These are phyloP conservation scores for Cercospora zeina DNA, from an alignment of 2,329 filamentous ascomycete genomes.

Conservation along the genomic window DNA sequence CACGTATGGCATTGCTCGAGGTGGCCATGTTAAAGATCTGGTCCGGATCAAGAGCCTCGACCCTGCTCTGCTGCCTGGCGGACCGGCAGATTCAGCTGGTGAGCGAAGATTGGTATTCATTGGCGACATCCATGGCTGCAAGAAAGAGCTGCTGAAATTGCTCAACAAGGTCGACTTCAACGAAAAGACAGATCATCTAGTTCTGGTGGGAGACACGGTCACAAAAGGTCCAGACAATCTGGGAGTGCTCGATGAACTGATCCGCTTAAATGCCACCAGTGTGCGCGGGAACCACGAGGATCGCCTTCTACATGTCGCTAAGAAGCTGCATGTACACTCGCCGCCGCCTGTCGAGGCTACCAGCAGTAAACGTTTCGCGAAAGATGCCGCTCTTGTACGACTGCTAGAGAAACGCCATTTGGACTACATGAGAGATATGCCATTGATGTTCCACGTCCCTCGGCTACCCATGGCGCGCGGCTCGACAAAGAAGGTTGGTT, in stretches of 20 bases:
- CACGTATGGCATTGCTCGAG: slow-evolving; percentile 37
- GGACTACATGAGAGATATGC: slow-evolving; percentile 39
- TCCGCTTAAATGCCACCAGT: slow-evolving; percentile 70
- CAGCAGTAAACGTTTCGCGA: slow-evolving; percentile 32
- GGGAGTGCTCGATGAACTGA: slow-evolving; percentile 74
- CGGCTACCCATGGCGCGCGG: slow-evolving; percentile 33
- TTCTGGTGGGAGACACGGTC: slow-evolving; percentile 77
- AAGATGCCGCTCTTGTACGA: slow-evolving; percentile 35
- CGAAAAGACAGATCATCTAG: slow-evolving; percentile 66
- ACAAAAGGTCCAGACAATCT: slow-evolving; percentile 82
- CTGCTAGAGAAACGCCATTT: slow-evolving; percentile 38
- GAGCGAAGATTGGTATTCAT: slow-evolving; percentile 71
- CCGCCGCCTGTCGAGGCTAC: slow-evolving; percentile 13
- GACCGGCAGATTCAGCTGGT: slow-evolving; percentile 38
- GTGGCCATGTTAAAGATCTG: slow-evolving; percentile 43
- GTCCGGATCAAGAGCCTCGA: slow-evolving; percentile 55
- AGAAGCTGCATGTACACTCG: slow-evolving; percentile 17
- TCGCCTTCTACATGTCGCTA: slow-evolving; percentile 62
- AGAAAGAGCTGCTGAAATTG: slow-evolving; percentile 61
- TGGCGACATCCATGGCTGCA: slow-evolving; percentile 92
- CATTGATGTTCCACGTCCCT: slow-evolving; percentile 42
- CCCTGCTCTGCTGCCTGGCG: slow-evolving; percentile 39
- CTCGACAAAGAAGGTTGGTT: slow-evolving; percentile 39
- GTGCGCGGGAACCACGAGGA: slow-evolving; percentile 96
- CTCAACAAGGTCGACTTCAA: slow-evolving; percentile 68